These are phyloP conservation scores for Lactarius deliciosus DNA, from an alignment of 768 basidiomycete genomes.

Conservation along the genomic window DNA sequence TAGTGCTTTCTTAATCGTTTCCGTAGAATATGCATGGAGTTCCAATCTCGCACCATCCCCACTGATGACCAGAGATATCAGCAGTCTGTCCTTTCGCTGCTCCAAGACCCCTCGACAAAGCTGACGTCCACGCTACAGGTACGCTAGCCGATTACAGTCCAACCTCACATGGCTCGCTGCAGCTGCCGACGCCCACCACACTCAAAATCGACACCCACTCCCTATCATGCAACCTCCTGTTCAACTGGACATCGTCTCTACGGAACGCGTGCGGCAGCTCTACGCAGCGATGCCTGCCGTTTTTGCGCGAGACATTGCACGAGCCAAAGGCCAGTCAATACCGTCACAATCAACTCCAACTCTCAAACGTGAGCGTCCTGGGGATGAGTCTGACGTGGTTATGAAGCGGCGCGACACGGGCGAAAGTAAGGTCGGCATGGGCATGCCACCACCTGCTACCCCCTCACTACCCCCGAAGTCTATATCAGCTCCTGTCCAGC, in stretches of 20 bases:
- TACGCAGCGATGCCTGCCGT: slow-evolving; percentile 59
- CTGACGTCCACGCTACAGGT: slow-evolving; percentile 43
- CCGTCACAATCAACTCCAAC: slow-evolving; percentile 33
- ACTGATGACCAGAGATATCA: slow-evolving; percentile 51
- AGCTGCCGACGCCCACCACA: slow-evolving; percentile 52
- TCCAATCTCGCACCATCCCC: slow-evolving; percentile 53
- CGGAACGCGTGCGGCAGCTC: slow-evolving; percentile 60
- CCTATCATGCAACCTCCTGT: slow-evolving; percentile 60
- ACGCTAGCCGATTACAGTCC: slow-evolving; percentile 58
- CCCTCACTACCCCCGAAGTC: slow-evolving; percentile 17
- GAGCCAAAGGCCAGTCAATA: slow-evolving; percentile 33
- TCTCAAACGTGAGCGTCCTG: slow-evolving; percentile 62
- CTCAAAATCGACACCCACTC: slow-evolving; percentile 37
- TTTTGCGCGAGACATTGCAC: slow-evolving; percentile 52
- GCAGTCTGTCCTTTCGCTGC: slow-evolving; percentile 47
- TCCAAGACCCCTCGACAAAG: slow-evolving; percentile 24
- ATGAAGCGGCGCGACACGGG: slow-evolving; percentile 73
- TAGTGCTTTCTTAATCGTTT: slow-evolving; percentile 2
- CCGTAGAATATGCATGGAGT: slow-evolving; percentile 57
- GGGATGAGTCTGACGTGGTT: slow-evolving; percentile 49
- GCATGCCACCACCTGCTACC: slow-evolving; percentile 32
- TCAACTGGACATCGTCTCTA: slow-evolving; percentile 50
- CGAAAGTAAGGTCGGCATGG: slow-evolving; percentile 48
- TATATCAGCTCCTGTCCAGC: slow-evolving; percentile 8
- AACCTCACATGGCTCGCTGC: slow-evolving; percentile 72